Evolutionary conservation across 2,329 filamentous ascomycete genomes (phyloP).

Genomic region (Cercospora zeae-maydis): DNA sequence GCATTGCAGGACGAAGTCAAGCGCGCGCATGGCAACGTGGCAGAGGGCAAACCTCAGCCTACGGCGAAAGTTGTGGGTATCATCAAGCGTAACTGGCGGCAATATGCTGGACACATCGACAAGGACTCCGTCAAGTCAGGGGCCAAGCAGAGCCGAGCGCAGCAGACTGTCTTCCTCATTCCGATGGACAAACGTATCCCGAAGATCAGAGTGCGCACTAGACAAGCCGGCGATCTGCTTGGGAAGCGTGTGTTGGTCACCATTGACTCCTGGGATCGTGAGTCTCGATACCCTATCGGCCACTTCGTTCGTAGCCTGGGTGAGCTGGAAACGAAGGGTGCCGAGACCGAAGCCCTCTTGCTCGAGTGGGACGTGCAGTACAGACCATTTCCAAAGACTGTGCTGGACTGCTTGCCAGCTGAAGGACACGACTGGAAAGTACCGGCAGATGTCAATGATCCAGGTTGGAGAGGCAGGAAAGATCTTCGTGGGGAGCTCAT

Average conservation of each 20-base stretch:
- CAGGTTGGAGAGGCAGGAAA: constrained; percentile 79
- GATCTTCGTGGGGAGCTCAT: constrained; percentile 84
- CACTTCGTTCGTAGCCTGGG: constrained; percentile 92
- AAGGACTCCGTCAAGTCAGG: constrained; percentile 73
- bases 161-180: constrained; percentile 90
- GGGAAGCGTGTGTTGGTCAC: constrained; percentile 90
- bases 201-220: constrained; percentile 88
- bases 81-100: constrained; percentile 93
- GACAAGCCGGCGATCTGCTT: constrained; percentile 81
- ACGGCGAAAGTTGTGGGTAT: constrained; percentile 90
- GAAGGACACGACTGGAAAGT: constrained; percentile 96
- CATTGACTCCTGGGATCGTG: constrained; percentile 92
- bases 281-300: constrained; percentile 86
- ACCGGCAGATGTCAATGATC: constrained; percentile 71
- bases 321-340: constrained; percentile 93
- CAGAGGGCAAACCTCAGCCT: constrained; percentile 77
- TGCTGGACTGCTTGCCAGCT: constrained; percentile 84
- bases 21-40: constrained; percentile 70
- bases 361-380: constrained; percentile 98
- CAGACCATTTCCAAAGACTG: constrained; percentile 90
- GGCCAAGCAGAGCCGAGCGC: constrained; percentile 71
- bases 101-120: constrained; percentile 95
- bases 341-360: constrained; percentile 90
- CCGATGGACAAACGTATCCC: constrained; percentile 98
- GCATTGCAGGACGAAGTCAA: constrained; percentile 90